Evolutionary conservation across 2,329 filamentous ascomycete species (phyloP).

Genomic region (Microdochium paspali): DNA sequence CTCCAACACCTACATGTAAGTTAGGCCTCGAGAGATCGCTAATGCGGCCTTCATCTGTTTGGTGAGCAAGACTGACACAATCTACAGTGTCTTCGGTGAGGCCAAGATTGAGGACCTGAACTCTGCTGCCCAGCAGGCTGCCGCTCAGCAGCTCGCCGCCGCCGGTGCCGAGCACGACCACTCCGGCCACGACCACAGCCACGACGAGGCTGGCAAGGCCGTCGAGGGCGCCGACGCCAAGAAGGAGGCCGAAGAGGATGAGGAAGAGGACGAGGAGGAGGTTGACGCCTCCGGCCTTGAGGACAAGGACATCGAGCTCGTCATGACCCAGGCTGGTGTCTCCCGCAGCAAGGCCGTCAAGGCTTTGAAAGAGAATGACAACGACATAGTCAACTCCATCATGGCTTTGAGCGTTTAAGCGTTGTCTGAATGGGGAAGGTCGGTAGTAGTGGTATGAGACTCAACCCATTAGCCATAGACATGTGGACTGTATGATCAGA

Average conservation of each 20-base stretch:
- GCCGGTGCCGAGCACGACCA: conserved; percentile 51
- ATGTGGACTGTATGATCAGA: conserved; percentile 9
- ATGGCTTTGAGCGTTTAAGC: conserved; percentile 85
- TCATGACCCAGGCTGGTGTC: conserved; percentile 96
- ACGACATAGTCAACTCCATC: conserved; percentile 99
- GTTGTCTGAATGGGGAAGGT: neutral
- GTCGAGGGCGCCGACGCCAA: conserved; percentile 53
- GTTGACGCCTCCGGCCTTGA: conserved; percentile 91
- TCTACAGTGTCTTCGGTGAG: conserved; percentile 90
- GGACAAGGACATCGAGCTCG: conserved; percentile 98
- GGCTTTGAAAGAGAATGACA: conserved; percentile 97
- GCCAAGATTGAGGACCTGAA: conserved; percentile 99
- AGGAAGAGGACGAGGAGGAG: conserved; percentile 91
- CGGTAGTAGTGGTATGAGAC: neutral
- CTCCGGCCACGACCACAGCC: conserved; percentile 59
- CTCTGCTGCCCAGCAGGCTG: conserved; percentile 92
- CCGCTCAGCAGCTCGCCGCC: conserved; percentile 87
- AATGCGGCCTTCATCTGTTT: neutral
- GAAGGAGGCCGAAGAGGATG: conserved; percentile 63
- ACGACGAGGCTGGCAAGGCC: conserved; percentile 58
- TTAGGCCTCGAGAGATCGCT: conserved; percentile 6
- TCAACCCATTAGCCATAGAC: neutral
- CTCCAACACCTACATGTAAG: conserved; percentile 99
- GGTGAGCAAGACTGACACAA: neutral
- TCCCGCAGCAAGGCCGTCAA: conserved; percentile 98